Base-by-base conservation (phyloP, 768 basidiomycete genomes). In the Clitopilus hobsonii region DNA sequence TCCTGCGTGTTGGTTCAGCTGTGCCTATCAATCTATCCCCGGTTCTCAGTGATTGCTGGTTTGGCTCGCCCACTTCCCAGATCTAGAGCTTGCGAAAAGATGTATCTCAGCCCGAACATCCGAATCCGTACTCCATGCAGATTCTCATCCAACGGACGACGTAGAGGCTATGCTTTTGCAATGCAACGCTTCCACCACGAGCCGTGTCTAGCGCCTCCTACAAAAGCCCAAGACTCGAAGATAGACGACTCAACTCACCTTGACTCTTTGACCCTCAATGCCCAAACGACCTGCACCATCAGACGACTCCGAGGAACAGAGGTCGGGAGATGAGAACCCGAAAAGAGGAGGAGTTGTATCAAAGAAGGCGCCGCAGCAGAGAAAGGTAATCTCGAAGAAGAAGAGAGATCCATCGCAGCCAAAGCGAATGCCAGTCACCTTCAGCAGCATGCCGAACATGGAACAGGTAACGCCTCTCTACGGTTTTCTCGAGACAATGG, bases 11-110 rank as follows among this genome's bases (percentile, higher is more conserved):
- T 18, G 41, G 41, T 20, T 45, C 41, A 3, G 18, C 41, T 45
- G 41, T 45, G 41, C 41, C 41, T 45, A 45, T 45, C 41, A 45
- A 45, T 45, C 41, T 45, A 45, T 45, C 41, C 41, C 41, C 41
- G 22, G 11, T 18, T 11, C n/a, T 45, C 5, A 4, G n/a, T 18
- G 10, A 11, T 45, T 45, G 22, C 41, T 45, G 18, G 41, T 20
- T 20, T 18, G 41, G 6, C 22, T 45, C 22, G 41, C 41, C 22
- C 41, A 20, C 3, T 45, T 45, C 41, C 10, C n/a, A 10, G 41
- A 16, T 20, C 22, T 18, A 18, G 41, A 45, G 41, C 41, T 45
- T 10, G 18, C 41, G n/a, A 23, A 45, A 45, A 45, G 22, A n/a
- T n/a, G n/a, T n/a, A n/a, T n/a, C n/a, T n/a, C n/a, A n/a, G n/a